A percentile compares a stretch with the other conserved stretches of the same genome.
These are phyloP conservation scores for Lactarius sp. DNA, from an alignment of 768 basidiomycete species.

Conservation along the genomic window DNA sequence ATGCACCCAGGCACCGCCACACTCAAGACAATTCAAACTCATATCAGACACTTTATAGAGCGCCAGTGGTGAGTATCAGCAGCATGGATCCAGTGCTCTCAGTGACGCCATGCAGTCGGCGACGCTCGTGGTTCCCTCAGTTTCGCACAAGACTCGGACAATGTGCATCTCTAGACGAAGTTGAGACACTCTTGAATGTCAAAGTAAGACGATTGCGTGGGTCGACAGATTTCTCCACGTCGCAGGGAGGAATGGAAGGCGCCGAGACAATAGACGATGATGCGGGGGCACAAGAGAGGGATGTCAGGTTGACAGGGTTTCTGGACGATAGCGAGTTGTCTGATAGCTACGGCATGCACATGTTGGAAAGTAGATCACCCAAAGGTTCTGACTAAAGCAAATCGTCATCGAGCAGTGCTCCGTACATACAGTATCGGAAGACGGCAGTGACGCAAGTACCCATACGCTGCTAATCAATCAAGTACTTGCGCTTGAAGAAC, in stretches of 20 bases:
- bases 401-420: neutral
- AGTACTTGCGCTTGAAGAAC: conserved; percentile 95
- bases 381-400: neutral
- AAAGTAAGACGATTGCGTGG: conserved; percentile 30
- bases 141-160: conserved; percentile 27
- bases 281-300: neutral
- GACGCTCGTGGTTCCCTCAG: conserved; percentile 30
- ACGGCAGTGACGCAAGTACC: conserved; percentile 5
- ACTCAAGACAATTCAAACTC: conserved; percentile 50
- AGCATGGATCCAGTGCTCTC: neutral
- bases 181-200: conserved; percentile 27
- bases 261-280: neutral
- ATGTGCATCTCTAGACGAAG: conserved; percentile 26
- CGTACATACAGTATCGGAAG: conserved; percentile 3
- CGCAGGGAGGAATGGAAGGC: conserved; percentile 2
- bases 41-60: conserved; percentile 63
- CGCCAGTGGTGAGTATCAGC: conserved; percentile 53
- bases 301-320: neutral
- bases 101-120: conserved; percentile 22
- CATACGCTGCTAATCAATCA: conserved; percentile 56
- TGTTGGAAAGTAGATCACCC: neutral
- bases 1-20: conserved; percentile 46
- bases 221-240: neutral
- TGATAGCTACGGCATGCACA: neutral
- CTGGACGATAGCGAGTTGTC: neutral